Base-by-base conservation (phyloP, 2,329 filamentous ascomycete species). In the Penicillium sp. region DNA sequence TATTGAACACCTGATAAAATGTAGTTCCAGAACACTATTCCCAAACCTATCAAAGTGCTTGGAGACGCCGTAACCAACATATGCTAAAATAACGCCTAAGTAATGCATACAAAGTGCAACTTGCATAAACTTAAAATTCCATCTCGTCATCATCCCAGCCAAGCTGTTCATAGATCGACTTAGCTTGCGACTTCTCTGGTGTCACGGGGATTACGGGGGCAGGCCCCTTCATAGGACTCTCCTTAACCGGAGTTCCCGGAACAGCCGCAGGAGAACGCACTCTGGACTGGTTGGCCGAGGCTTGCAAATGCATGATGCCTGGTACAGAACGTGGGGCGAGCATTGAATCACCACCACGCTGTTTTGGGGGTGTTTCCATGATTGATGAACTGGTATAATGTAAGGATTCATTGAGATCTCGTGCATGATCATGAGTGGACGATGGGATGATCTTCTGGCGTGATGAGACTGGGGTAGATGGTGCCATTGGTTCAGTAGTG, bases 61-160 rank as follows among this genome's bases (percentile, higher is more conserved):
- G 9, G 18, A 34, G 31, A 34, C 14, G 10, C 31, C 31, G 9
- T 34, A 9, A 34, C 16, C 16, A 8, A 16, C 18, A 34, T 18
- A 20, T 34, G 14, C 31, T 34, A 10, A 34, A 16, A 18, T 18
- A 34, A 34, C 31, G 31, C 31, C 31, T 3, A 6, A 34, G 9
- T 9, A 34, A 34, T 34, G 31, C 31, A 37, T 37, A 24, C 20
- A 24, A 9, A 37, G 4, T 35, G 22, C 31, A 14, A 37, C 35
- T 4, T 37, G 20, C 7, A 13, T 3, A 1, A 14, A 8, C 8
- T 50, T 47, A 61, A 18, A 60, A 24, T 14, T 56, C 57, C 52
- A 61, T 50, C 35, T 66, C 62, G 45, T 71, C 67, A 46, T 70
- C 67, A 50, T 72, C 66, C 72, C 72, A 74, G 42, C 72, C 72